These are phyloP conservation scores for Medicago ruthenica DNA, from an alignment of 306 rosid genomes.

Conservation along the genomic window DNA sequence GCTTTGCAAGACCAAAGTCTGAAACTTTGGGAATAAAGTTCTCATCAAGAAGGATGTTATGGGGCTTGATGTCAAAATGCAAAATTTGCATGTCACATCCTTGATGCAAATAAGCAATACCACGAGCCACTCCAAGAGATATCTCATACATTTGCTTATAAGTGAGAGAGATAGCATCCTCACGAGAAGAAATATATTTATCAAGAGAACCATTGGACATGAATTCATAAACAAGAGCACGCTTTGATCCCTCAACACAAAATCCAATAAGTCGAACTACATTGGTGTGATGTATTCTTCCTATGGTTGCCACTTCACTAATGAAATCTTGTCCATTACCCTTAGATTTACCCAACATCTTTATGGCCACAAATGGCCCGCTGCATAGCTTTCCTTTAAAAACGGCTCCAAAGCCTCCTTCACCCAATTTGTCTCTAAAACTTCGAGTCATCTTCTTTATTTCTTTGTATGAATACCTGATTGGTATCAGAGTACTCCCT, in stretches of 20 bases:
- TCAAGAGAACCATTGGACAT: not conserved
- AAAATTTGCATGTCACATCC: not conserved
- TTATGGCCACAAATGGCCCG: not conserved
- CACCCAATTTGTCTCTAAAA: not conserved
- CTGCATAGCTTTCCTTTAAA: not conserved
- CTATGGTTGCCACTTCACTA: not conserved
- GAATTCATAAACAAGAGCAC: not conserved
- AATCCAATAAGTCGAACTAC: not conserved
- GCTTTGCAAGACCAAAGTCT: not conserved
- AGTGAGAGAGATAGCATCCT: not conserved
- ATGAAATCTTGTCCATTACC: not conserved
- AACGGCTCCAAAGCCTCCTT: not conserved
- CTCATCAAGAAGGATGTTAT: not conserved
- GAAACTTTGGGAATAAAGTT: not conserved
- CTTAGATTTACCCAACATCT: not conserved
- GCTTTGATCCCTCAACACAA: not conserved
- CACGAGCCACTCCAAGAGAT: not conserved
- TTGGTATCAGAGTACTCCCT: not conserved
- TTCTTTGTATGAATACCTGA: conserved; percentile 2
- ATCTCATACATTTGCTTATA: not conserved
- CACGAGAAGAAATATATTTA: not conserved
- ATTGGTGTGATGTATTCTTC: conserved; percentile 8
- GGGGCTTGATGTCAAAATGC: conserved; percentile 1
- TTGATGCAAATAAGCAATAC: not conserved
- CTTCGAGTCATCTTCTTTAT: not conserved